Percentiles rank a stretch among this genome's conserved stretches.
phyloP scores from a whole-genome alignment of 2,329 filamentous ascomycete species.

The Cadophora gregata region DNA sequence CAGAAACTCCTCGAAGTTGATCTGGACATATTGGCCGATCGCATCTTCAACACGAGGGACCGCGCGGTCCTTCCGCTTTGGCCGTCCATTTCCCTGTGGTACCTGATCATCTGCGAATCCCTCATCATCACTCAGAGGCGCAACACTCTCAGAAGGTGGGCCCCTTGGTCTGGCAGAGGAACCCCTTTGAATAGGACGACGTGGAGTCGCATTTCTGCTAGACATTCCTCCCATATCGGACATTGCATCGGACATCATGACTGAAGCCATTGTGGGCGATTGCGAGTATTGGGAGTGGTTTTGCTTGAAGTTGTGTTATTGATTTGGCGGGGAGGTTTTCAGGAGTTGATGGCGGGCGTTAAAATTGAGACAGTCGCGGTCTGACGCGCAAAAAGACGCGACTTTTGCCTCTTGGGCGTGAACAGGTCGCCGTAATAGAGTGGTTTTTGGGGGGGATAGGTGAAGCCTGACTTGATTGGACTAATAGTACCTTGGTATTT shows the following conservation, averaged over 20 bases:
- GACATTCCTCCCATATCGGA: conserved; percentile 37
- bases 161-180: conserved; percentile 44
- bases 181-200: conserved; percentile 35
- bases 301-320: conserved; percentile 28
- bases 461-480: conserved; percentile 7
- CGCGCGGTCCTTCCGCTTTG: conserved; percentile 51
- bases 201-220: conserved; percentile 40
- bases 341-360: conserved; percentile 35
- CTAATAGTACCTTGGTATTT: background rate
- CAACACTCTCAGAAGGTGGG: conserved; percentile 67
- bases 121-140: conserved; percentile 66
- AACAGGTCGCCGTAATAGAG: conserved; percentile 38
- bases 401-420: conserved; percentile 19
- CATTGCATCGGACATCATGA: conserved; percentile 43
- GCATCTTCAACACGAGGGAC: conserved; percentile 78
- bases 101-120: conserved; percentile 70
- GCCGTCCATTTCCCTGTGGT: conserved; percentile 56
- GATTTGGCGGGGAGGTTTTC: conserved; percentile 29
- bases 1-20: conserved; percentile 80
- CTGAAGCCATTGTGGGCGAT: conserved; percentile 40
- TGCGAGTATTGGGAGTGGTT: conserved; percentile 23
- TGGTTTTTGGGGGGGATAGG: conserved; percentile 30
- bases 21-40: conserved; percentile 75
- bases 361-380: conserved; percentile 33
- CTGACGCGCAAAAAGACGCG: conserved; percentile 24